phyloP scores from a whole-genome alignment of 345 rosid species.

The Dipteronia dyeriana region DNA sequence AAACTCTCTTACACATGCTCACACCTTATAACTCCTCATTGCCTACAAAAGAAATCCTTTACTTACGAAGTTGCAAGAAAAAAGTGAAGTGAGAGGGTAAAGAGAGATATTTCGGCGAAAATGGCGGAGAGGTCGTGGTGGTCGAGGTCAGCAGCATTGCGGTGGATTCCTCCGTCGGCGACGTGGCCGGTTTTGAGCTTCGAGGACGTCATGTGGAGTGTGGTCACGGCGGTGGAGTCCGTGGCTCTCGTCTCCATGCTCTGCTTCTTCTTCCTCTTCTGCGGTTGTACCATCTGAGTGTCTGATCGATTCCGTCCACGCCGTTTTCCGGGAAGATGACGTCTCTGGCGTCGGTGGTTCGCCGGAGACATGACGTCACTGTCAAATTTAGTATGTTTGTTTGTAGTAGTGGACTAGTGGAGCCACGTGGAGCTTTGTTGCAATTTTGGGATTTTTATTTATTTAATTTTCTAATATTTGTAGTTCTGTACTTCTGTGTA shows the following conservation, averaged over 20 bases:
- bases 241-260: constrained; percentile 88
- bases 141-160: constrained; percentile 29
- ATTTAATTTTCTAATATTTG: no score
- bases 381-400: no score
- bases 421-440: no score
- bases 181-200: constrained; percentile 45
- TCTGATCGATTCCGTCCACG: no score
- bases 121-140: constrained; percentile 39
- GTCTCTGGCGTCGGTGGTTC: background rate
- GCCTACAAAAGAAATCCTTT: background rate
- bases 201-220: constrained; percentile 71
- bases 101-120: background rate
- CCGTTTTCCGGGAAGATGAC: background rate
- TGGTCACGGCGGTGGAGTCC: constrained; percentile 77
- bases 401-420: no score
- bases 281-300: constrained; percentile 72
- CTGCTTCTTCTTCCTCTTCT: constrained; percentile 84
- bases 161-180: constrained; percentile 31
- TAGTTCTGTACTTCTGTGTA: no score
- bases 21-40: background rate
- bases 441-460: no score
- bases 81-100: background rate
- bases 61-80: no score
- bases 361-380: background rate
- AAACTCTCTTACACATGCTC: background rate